Conservation (phyloP, 352 stramenopile species). For the Globisporangium emineosum region DNA sequence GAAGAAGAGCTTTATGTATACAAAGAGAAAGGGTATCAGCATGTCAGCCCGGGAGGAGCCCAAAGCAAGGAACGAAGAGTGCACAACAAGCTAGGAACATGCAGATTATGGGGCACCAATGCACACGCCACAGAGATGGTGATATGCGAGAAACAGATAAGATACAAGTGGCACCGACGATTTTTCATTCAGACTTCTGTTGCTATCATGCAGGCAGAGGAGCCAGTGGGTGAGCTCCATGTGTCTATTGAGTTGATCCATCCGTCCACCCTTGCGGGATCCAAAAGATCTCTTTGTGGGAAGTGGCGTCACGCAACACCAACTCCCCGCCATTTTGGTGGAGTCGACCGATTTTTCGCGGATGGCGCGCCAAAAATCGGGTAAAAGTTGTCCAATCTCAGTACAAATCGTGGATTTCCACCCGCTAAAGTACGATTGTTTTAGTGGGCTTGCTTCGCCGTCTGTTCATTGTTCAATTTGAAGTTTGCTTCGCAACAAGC, state of each 20-base stretch:
- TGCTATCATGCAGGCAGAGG: too few species aligned
- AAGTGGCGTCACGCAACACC: background rate
- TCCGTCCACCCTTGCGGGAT: too few species aligned
- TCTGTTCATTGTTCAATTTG: constrained; percentile 15
- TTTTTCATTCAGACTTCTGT: too few species aligned
- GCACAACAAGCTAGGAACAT: background rate
- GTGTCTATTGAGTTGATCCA: too few species aligned
- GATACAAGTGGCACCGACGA: background rate
- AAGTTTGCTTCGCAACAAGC: constrained; percentile 2
- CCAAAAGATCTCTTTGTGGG: background rate
- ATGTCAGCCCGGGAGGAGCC: background rate
- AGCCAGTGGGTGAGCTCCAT: too few species aligned
- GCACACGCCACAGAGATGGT: background rate
- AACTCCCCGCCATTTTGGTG: constrained; percentile 7
- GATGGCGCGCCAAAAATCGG: background rate
- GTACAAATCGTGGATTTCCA: background rate
- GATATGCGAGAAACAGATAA: background rate
- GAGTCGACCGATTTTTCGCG: background rate
- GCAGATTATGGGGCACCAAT: background rate
- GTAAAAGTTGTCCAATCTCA: constrained; percentile 3
- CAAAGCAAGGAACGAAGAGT: background rate
- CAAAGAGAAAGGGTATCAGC: background rate
- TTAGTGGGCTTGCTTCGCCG: background rate
- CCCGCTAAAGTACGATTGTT: background rate
- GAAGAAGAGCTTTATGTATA: background rate